A percentile compares a stretch with the other conserved stretches of the same genome.
These are phyloP conservation scores for Kokia cookei DNA, from an alignment of 441 rosid species.

Conservation along the genomic window DNA sequence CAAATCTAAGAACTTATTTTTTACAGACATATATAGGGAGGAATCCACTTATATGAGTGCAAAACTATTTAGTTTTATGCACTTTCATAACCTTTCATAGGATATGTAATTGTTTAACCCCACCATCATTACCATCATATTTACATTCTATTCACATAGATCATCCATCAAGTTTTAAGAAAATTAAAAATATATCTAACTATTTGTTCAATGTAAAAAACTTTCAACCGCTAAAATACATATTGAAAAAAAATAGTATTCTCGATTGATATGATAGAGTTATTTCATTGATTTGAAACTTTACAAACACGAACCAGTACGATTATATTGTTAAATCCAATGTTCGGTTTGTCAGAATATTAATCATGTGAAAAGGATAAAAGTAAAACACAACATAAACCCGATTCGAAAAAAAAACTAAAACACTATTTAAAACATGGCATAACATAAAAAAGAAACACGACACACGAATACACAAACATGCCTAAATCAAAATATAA, in stretches of 20 bases:
- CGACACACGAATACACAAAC: neutral
- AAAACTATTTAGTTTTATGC: neutral
- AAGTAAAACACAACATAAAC: neutral
- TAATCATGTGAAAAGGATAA: neutral
- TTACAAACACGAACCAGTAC: neutral
- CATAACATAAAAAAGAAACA: neutral
- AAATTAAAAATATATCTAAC: neutral
- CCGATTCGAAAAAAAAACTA: neutral
- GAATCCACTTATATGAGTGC: neutral
- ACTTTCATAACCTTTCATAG: neutral
- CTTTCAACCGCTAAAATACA: neutral
- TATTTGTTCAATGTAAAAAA: neutral
- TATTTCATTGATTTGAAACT: neutral
- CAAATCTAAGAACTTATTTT: neutral
- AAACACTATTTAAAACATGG: neutral
- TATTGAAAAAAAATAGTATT: neutral
- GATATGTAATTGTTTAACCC: neutral
- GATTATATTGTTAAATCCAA: neutral
- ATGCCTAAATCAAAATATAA: neutral
- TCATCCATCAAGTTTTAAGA: neutral
- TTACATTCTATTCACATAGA: neutral
- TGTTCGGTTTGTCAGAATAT: neutral
- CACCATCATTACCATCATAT: neutral
- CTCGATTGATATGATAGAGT: neutral
- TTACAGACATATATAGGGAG: neutral